Evolutionary conservation across 192 early-diverging fungal genomes (phyloP), one percentile per base, ranked within the genome.

Genomic region (Physocladia obscura): DNA sequence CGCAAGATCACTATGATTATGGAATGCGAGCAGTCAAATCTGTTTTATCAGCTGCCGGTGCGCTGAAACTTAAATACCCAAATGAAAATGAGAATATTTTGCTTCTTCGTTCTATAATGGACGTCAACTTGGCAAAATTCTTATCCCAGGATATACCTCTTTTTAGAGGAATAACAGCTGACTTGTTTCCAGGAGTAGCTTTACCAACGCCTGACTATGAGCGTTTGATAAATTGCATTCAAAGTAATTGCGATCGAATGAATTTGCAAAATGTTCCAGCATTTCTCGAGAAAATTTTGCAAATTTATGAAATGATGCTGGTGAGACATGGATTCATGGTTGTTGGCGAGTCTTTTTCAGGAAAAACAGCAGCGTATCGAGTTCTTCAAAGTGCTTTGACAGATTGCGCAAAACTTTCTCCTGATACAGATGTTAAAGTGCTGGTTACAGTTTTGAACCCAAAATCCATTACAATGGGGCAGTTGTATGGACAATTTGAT

Each of bases 221-320:
- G 34, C 39, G 54, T 3, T 57, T 87, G 4, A 84, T 77, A 32
- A 76, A 70, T 39, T 67, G 76, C 57, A 76, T 87, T 38, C 57
- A 77, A 34, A 57, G 36, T 36, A 75, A 74, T 51, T 87, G 85
- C 47, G 62, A 74, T 44, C 40, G 59, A 13, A 65, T 79, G 69
- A 86, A 86, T 51, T 52, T 87, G 19, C 85, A 87, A 62, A 70
- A 74, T 27, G 80, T 86, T 24, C 81, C 85, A 0, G 79, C 81
- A 29, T 87, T 87, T 58, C 36, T 81, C 27, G 85, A 87, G 68
- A 87, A 87, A 67, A 74, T 84, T 32, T 69, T 87, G 15, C 85
- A 87, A 69, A 74, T 87, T 13, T 87, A 87, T 59, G 85, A 87
- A 73, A 87, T 87, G 85, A 87, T 87, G 85, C 63, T 87, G 17